Evolutionary conservation across 2,329 filamentous ascomycete species (phyloP), one percentile per base, ranked within the genome.

Genomic region (Pseudovirgaria hyperparasitica): DNA sequence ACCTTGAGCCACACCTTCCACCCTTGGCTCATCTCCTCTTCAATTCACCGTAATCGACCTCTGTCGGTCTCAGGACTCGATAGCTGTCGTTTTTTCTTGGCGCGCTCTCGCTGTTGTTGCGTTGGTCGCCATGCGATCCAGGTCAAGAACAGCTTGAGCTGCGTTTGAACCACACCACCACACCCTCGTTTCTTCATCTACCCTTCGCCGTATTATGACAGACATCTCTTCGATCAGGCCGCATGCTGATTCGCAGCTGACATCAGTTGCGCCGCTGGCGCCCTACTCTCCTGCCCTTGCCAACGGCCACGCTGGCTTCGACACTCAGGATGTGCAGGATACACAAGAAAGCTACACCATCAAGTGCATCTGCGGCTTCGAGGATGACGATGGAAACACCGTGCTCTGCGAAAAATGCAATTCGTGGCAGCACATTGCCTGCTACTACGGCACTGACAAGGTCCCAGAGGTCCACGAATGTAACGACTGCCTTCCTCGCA

Each of bases 391-490:
- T 64, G 90, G 90, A 57, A 87, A 82, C 57, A 98, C 90, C 33
- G 92, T 98, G 36, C 84, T 86, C 57, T 98, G 90, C 66, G 90
- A 96, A 52, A 72, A 68, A 32, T 98, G 90, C 65, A 82, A 93
- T 52, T 90, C 85, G 26, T 98, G 90, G 90, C 90, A 98, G 58
- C 90, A 98, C 57, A 92, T 93, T 45, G 77, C 85, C 51, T 98
- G 90, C 59, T 96, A 92, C 59, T 96, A 96, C 52, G 81, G 82
- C 42, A 70, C 72, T 49, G 69, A 54, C 31, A 75, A 53, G 66
- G 80, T 59, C 58, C 86, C 53, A 56, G 77, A 63, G 45, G 66
- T 81, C 30, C 87, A 98, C 60, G 82, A 77, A 30, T 98, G 90
- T 60, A 73, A 75, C 44, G 84, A 93, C 43, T 98, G 90, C 62